Percentiles rank a stretch among this genome's conserved stretches.
Conservation (phyloP, 2,329 filamentous ascomycete genomes). For the Venturia nashicola region DNA sequence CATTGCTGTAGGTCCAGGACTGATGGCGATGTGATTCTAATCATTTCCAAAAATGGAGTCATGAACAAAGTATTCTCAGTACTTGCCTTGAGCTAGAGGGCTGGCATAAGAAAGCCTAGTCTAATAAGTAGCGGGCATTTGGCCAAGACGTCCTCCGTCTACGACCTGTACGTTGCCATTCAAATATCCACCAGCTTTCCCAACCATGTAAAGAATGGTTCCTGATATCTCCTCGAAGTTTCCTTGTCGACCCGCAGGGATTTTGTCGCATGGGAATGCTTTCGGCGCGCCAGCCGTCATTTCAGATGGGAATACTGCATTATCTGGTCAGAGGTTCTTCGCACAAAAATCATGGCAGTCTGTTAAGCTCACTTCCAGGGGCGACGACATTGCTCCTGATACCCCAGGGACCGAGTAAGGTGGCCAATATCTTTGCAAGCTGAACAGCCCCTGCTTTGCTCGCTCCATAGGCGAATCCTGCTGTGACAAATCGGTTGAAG, state of each 20-base stretch:
- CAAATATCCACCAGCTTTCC: constrained; percentile 38
- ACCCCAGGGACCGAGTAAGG: constrained; percentile 30
- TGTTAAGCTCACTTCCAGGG: constrained; percentile 24
- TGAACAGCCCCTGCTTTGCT: constrained; percentile 31
- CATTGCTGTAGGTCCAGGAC: neutral
- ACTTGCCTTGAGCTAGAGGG: neutral
- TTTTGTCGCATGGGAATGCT: constrained; percentile 21
- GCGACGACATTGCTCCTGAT: constrained; percentile 35
- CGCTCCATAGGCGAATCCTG: constrained; percentile 31
- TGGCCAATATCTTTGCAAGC: constrained; percentile 32
- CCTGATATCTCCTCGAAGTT: constrained; percentile 35
- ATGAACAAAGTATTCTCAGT: neutral
- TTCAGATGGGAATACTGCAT: constrained; percentile 26
- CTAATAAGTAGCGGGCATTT: constrained; percentile 24
- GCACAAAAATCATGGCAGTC: neutral
- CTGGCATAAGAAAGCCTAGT: neutral
- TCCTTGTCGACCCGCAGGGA: constrained; percentile 30
- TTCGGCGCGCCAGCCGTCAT: constrained; percentile 27
- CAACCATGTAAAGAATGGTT: constrained; percentile 38
- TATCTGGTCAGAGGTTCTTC: neutral
- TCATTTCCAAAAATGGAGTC: too few relatives aligned
- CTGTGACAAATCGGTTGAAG: constrained; percentile 23
- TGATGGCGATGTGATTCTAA: neutral
- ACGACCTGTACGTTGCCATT: constrained; percentile 40
- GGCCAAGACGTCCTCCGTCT: constrained; percentile 30